Conservation (phyloP, 345 rosid species). For the Heritiera fomes region DNA sequence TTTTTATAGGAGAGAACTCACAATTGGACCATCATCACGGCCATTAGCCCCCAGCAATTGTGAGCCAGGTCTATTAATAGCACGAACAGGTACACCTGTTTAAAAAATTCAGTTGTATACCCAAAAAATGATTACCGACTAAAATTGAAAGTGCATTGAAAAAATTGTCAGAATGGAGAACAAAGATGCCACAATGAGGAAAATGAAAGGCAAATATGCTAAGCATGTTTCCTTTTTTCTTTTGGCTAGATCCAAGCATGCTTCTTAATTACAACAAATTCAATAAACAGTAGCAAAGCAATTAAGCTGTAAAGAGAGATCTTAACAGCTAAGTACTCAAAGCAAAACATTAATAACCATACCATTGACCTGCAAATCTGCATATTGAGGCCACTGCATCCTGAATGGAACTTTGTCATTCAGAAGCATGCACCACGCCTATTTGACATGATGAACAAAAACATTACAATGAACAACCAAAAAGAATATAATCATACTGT, state of each 20-base stretch:
- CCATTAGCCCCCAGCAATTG: constrained; percentile 92
- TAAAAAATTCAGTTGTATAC: neutral
- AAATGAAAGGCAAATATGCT: neutral
- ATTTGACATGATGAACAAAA: constrained; percentile 18
- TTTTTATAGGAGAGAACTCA: constrained; percentile 35
- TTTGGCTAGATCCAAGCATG: neutral
- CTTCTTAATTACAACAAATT: constrained; percentile 11
- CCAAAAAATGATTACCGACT: neutral
- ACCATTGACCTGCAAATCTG: constrained; percentile 97
- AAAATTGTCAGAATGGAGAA: neutral
- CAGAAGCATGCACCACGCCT: constrained; percentile 99
- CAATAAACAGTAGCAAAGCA: neutral
- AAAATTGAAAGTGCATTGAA: neutral
- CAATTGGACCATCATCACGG: constrained; percentile 97
- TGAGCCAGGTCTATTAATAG: constrained; percentile 83
- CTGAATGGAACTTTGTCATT: constrained; percentile 92
- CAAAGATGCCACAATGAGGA: neutral
- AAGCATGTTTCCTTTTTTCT: neutral
- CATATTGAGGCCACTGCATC: constrained; percentile 98
- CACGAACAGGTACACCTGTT: constrained; percentile 69
- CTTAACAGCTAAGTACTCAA: neutral
- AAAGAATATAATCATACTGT: neutral
- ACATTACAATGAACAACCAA: constrained; percentile 17
- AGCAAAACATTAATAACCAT: constrained; percentile 28
- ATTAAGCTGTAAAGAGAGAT: neutral